Conservation (phyloP, 768 basidiomycete genomes). For the Hericium coralloides region DNA sequence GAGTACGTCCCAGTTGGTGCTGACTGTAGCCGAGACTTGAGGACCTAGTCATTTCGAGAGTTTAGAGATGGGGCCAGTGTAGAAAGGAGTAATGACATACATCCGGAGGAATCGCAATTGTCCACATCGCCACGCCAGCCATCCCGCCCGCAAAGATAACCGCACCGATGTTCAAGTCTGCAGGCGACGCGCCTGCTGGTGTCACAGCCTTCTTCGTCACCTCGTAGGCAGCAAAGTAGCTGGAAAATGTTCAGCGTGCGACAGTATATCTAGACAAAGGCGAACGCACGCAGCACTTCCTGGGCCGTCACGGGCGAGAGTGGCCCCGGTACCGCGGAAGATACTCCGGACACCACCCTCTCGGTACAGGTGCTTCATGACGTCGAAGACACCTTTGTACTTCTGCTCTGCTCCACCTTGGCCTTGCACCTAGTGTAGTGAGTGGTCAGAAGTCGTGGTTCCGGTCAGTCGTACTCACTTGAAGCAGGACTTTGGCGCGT, state of each 20-base stretch:
- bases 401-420: constrained; percentile 63
- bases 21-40: constrained; percentile 94
- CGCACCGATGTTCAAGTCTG: constrained; percentile 75
- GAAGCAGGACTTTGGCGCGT: constrained; percentile 90
- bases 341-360: constrained; percentile 91
- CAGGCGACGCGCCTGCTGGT: constrained; percentile 69
- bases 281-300: constrained; percentile 85
- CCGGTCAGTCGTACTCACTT: constrained; percentile 41
- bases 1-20: constrained; percentile 97
- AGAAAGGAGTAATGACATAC: constrained; percentile 37
- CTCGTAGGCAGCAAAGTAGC: constrained; percentile 97
- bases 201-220: constrained; percentile 82
- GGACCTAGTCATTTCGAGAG: constrained; percentile 44
- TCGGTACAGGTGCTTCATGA: constrained; percentile 80
- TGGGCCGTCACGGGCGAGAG: constrained; percentile 89
- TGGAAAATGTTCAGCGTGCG: constrained; percentile 23
- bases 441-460: constrained; percentile 42
- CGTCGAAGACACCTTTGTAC: constrained; percentile 90
- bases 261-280: constrained; percentile 1
- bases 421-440: constrained; percentile 95
- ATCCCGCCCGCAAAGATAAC: constrained; percentile 89
- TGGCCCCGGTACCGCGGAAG: constrained; percentile 90
- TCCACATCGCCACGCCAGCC: constrained; percentile 98
- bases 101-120: constrained; percentile 93
- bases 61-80: background rate